Conservation (phyloP, 2,329 filamentous ascomycete species). For the Botryotinia calthae region DNA sequence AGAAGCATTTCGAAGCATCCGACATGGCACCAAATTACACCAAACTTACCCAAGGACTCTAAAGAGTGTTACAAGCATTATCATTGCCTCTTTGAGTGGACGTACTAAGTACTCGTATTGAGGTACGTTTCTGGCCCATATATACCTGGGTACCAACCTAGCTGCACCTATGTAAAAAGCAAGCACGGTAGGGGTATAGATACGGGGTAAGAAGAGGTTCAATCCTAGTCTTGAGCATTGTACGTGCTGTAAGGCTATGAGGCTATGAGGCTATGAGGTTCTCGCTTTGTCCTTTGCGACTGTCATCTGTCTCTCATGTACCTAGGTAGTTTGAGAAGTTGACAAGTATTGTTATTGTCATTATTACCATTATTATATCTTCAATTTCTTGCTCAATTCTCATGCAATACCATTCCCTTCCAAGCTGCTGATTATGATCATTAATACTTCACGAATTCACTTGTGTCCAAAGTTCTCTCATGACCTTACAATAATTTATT, state of each 20-base stretch:
- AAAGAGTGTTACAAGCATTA: neutral
- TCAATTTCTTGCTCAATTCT: neutral
- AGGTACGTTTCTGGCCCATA: neutral
- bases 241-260: neutral
- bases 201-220: slow-evolving; percentile 3
- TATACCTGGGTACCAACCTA: neutral
- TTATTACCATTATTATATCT: neutral
- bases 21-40: neutral
- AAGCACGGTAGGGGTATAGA: neutral
- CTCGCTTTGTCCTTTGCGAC: slow-evolving; percentile 6
- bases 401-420: neutral
- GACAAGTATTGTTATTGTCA: neutral
- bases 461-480: slow-evolving; percentile 12
- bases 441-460: neutral
- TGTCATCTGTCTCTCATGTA: neutral
- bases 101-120: neutral
- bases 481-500: slow-evolving; percentile 19
- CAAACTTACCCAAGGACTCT: neutral
- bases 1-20: slow-evolving; percentile 11
- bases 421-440: slow-evolving; percentile 1
- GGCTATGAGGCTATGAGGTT: neutral
- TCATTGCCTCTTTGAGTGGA: neutral
- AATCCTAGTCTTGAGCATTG: neutral
- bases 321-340: slow-evolving; percentile 5
- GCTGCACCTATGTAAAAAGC: neutral